phyloP scores from a whole-genome alignment of 1,139 yeast species.

The Blastobotrys aristatus region DNA sequence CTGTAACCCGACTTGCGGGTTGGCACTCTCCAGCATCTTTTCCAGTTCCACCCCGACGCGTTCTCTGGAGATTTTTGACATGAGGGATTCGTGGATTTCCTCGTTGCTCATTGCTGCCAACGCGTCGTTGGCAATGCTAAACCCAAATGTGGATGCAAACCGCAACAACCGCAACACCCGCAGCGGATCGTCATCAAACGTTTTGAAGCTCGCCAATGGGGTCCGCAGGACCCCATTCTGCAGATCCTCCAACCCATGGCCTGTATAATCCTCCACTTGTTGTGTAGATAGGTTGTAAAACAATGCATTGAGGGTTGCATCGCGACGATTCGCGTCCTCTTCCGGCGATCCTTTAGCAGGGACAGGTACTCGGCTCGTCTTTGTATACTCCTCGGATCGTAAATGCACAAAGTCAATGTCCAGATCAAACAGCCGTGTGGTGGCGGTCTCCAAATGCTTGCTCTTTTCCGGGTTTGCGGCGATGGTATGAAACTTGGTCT shows the following conservation, averaged over 20 bases:
- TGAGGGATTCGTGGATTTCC: slow-evolving; percentile 54
- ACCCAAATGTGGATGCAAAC: slow-evolving; percentile 77
- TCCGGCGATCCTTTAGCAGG: slow-evolving; percentile 69
- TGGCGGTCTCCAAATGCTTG: slow-evolving; percentile 93
- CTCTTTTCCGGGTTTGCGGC: slow-evolving; percentile 92
- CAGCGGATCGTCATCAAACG: slow-evolving; percentile 90
- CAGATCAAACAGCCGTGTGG: slow-evolving; percentile 72
- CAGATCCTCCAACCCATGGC: slow-evolving; percentile 67
- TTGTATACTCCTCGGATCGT: slow-evolving; percentile 79
- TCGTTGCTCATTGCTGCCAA: slow-evolving; percentile 59
- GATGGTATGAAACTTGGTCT: slow-evolving; percentile 65
- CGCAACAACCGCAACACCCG: slow-evolving; percentile 79
- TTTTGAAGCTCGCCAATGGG: slow-evolving; percentile 76
- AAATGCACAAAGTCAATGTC: slow-evolving; percentile 92
- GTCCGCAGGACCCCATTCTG: slow-evolving; percentile 69
- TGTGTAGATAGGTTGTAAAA: slow-evolving; percentile 72
- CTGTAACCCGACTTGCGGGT: slow-evolving; percentile 61
- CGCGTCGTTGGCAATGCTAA: slow-evolving; percentile 56
- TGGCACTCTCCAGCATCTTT: slow-evolving; percentile 61
- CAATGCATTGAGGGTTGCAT: slow-evolving; percentile 86
- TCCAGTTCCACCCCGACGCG: slow-evolving; percentile 82
- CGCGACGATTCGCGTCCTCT: slow-evolving; percentile 89
- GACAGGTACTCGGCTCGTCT: slow-evolving; percentile 72
- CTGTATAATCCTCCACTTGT: slow-evolving; percentile 79
- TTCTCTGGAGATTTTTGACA: slow-evolving; percentile 78